Conservation (phyloP, 768 basidiomycete species). For the Mycena rebaudengoi region DNA sequence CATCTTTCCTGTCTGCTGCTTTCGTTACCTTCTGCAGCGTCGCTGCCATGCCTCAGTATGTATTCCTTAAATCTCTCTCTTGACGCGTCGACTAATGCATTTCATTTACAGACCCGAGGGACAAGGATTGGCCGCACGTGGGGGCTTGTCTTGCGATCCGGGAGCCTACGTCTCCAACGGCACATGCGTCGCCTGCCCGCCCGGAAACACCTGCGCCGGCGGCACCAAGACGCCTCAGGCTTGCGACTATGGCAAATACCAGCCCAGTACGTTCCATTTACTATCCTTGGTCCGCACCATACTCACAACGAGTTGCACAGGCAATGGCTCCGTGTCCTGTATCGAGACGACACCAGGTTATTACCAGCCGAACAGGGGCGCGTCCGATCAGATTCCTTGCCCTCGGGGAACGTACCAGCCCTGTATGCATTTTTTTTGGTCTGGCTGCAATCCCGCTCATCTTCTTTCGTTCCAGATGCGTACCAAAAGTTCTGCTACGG, state of each 20-base stretch:
- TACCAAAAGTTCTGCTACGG: not conserved
- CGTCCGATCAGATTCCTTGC: not conserved
- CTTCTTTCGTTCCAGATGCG: not conserved
- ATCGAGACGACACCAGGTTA: not conserved
- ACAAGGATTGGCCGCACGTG: not conserved
- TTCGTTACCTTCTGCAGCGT: not conserved
- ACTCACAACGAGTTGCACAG: not conserved
- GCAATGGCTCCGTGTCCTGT: not conserved
- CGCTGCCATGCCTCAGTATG: conserved; percentile 14
- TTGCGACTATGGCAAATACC: conserved; percentile 6
- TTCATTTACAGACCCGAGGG: not conserved
- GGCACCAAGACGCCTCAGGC: not conserved
- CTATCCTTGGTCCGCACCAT: not conserved
- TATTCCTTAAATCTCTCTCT: not conserved
- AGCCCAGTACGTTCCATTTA: conserved; percentile 7
- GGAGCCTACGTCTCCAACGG: not conserved
- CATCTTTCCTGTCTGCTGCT: not conserved
- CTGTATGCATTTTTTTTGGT: not conserved
- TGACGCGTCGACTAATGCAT: not conserved
- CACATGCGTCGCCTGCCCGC: not conserved
- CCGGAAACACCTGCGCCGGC: not conserved
- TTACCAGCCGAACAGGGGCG: not conserved
- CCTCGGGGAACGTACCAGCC: conserved; percentile 7
- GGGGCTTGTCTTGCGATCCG: not conserved
- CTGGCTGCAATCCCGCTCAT: not conserved